Percentiles rank a stretch among this genome's conserved stretches.
These are phyloP conservation scores for Paecilomyces formosus DNA, from an alignment of 2,329 filamentous ascomycete species.

Conservation along the genomic window DNA sequence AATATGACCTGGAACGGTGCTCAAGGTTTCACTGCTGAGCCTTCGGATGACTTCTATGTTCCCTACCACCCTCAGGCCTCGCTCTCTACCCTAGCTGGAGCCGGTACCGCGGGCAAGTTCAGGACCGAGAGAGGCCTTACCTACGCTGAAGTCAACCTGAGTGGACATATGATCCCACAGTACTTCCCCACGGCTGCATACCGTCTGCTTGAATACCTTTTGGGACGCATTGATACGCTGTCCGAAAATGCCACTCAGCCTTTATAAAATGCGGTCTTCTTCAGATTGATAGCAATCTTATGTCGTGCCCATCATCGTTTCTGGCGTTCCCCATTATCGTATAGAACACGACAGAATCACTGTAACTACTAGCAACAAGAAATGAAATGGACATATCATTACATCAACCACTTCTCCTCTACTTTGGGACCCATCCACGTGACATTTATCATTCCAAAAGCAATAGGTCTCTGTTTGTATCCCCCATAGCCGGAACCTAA, in stretches of 20 bases:
- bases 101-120: conserved; percentile 61
- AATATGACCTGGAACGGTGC: conserved; percentile 74
- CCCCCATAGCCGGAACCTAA: neutral
- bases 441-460: neutral
- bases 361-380: neutral
- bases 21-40: conserved; percentile 60
- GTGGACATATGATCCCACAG: conserved; percentile 43
- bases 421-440: neutral
- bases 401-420: neutral
- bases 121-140: conserved; percentile 72
- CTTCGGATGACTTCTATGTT: conserved; percentile 52
- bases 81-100: conserved; percentile 57
- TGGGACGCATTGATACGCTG: conserved; percentile 19
- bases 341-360: neutral
- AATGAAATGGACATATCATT: neutral
- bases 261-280: neutral
- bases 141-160: conserved; percentile 43
- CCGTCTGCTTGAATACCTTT: conserved; percentile 49
- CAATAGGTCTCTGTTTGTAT: neutral
- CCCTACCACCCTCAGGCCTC: conserved; percentile 47
- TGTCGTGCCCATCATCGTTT: neutral
- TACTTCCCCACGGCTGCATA: conserved; percentile 63
- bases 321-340: neutral
- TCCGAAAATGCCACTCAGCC: neutral
- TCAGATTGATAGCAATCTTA: neutral